These are phyloP conservation scores for Pluteus cervinus DNA, from an alignment of 768 basidiomycete genomes.

Conservation along the genomic window DNA sequence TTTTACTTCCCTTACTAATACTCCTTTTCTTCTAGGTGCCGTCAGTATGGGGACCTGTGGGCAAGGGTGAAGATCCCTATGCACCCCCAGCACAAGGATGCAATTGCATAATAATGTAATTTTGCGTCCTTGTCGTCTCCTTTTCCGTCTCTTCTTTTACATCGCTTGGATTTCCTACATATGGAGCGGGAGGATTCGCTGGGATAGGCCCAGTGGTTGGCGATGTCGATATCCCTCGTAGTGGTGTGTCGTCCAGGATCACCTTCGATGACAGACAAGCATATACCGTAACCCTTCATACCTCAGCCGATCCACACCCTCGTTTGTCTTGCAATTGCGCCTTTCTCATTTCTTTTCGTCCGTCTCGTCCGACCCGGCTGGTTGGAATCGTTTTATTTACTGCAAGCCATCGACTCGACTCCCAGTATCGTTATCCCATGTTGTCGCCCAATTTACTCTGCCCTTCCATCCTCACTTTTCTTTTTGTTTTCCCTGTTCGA, in stretches of 20 bases:
- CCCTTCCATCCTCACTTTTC: too few relatives aligned
- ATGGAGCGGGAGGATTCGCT: slow-evolving; percentile 1
- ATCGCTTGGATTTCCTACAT: background rate
- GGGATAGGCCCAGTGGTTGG: slow-evolving; percentile 1
- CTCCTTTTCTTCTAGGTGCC: slow-evolving; percentile 54
- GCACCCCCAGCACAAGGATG: slow-evolving; percentile 75
- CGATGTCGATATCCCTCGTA: slow-evolving; percentile 1
- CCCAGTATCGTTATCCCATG: too few relatives aligned
- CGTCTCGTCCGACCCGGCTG: too few relatives aligned
- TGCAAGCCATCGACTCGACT: too few relatives aligned
- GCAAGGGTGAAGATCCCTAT: slow-evolving; percentile 89
- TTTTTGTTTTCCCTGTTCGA: too few relatives aligned
- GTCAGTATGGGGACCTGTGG: slow-evolving; percentile 90
- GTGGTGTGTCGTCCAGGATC: background rate
- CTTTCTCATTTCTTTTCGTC: too few relatives aligned
- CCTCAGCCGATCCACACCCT: slow-evolving; percentile 9
- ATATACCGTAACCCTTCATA: slow-evolving; percentile 20
- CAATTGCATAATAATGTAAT: slow-evolving; percentile 68
- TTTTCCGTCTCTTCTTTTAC: slow-evolving; percentile 3
- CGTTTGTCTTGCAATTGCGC: slow-evolving; percentile 4
- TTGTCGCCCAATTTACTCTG: too few relatives aligned
- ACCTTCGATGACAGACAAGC: slow-evolving; percentile 5
- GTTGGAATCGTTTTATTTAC: too few relatives aligned
- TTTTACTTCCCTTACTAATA: slow-evolving; percentile 7
- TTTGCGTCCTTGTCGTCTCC: slow-evolving; percentile 1